These are phyloP conservation scores for Tetracladium marchalianum DNA, from an alignment of 495 filamentous ascomycete genomes.

Conservation along the genomic window DNA sequence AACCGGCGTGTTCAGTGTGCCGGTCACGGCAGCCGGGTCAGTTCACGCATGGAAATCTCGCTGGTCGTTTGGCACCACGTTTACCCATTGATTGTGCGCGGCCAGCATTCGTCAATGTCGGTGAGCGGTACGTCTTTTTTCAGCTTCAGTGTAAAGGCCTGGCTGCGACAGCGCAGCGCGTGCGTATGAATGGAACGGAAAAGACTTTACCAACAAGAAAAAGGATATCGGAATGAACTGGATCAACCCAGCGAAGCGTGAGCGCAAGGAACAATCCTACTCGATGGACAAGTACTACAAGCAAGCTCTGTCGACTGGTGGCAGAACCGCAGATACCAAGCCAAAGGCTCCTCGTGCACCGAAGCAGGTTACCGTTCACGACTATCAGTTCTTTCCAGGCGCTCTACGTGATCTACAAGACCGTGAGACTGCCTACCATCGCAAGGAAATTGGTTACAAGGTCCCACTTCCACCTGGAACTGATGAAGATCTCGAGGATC, in stretches of 20 bases:
- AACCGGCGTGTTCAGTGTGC: too few relatives aligned
- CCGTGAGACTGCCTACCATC: constrained; percentile 88
- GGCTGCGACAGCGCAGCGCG: too few relatives aligned
- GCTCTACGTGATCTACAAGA: constrained; percentile 83
- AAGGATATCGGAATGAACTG: constrained; percentile 92
- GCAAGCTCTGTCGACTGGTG: constrained; percentile 76
- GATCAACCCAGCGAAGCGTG: constrained; percentile 98
- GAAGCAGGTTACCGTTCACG: constrained; percentile 83
- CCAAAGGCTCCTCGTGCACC: constrained; percentile 93
- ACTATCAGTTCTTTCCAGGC: constrained; percentile 94
- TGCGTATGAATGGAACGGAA: constrained; percentile 98
- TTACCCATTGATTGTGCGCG: too few relatives aligned
- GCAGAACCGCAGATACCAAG: constrained; percentile 76
- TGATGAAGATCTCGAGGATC: constrained; percentile 72
- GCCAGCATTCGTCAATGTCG: too few relatives aligned
- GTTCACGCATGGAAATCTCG: too few relatives aligned
- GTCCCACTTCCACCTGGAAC: constrained; percentile 73
- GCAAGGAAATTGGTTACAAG: constrained; percentile 92
- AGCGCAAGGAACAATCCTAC: constrained; percentile 95
- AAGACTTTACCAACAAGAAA: constrained; percentile 84
- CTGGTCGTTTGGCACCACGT: too few relatives aligned
- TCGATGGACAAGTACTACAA: constrained; percentile 99
- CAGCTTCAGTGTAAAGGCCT: too few relatives aligned
- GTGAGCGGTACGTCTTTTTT: too few relatives aligned
- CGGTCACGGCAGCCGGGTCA: too few relatives aligned